A percentile compares a stretch with the other conserved stretches of the same genome.
These are phyloP conservation scores for Tillandsia leiboldiana DNA, from an alignment of 176 grass and related monocot genomes.

Conservation along the genomic window DNA sequence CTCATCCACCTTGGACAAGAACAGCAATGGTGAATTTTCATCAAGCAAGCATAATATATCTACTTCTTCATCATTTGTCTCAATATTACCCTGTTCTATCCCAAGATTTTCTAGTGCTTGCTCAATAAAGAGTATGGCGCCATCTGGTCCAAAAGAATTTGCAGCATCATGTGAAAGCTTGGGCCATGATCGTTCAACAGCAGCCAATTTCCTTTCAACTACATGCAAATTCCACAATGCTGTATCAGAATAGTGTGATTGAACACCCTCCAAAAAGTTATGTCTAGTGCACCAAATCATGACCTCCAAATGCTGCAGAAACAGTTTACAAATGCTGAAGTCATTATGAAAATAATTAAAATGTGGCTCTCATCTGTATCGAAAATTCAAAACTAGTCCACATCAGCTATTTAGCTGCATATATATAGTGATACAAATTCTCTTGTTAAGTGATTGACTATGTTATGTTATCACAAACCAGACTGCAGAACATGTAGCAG, in stretches of 20 bases:
- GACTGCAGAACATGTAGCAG: no score
- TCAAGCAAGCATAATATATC: constrained; percentile 49
- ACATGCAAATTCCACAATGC: constrained; percentile 51
- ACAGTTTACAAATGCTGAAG: constrained; percentile 1
- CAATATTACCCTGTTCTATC: constrained; percentile 35
- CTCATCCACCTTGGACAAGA: constrained; percentile 50
- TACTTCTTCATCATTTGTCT: constrained; percentile 30
- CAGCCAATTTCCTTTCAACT: constrained; percentile 55
- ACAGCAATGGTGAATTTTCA: constrained; percentile 45
- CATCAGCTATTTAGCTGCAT: no score
- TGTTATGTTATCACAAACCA: no score
- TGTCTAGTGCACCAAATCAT: constrained; percentile 88
- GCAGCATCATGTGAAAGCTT: constrained; percentile 29
- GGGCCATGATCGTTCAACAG: constrained; percentile 50
- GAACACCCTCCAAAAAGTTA: constrained; percentile 52
- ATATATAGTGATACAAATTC: no score
- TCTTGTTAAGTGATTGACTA: no score
- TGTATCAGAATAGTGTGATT: constrained; percentile 33
- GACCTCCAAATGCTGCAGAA: constrained; percentile 82
- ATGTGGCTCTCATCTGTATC: neutral
- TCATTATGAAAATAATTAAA: neutral
- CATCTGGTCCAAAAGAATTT: constrained; percentile 24
- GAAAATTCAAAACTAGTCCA: neutral
- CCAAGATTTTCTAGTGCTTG: constrained; percentile 80
- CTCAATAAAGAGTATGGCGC: constrained; percentile 66